Base-by-base conservation (phyloP, 768 basidiomycete genomes). In the Tephrocybe sp. region DNA sequence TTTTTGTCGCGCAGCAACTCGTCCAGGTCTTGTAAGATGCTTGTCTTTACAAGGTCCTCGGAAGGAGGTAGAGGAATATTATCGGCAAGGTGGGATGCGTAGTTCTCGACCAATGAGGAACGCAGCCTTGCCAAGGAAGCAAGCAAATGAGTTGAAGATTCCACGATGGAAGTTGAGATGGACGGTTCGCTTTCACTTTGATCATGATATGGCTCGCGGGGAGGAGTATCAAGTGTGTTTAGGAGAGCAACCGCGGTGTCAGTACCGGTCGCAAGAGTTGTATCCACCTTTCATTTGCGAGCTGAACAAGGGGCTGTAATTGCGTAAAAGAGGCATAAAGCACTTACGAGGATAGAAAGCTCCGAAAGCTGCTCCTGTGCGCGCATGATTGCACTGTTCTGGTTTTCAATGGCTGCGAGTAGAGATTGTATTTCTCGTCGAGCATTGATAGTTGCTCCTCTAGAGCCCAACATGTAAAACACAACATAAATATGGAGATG, bases 331-430 rank as follows among this genome's bases (percentile, higher is more conserved):
- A 18, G 20, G 6, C 5, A n/a, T n/a, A 7, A 4, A 2, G 18
- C 7, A 30, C 58, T 44, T 37, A 69, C 71, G 18, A 65, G 26
- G 24, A 67, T 45, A 10, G 70, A 68, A 12, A 69, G 53, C 32
- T 69, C 64, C 30, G 58, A 55, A 23, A 71, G 56, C 2, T 50
- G 51, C 37, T 66, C 63, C 42, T 69, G 60, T 8, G 58, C 42
- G 12, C 41, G 47, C 8, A 24, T 32, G 11, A 68, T 64, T 1
- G 55, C 54, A 4, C 39, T 42, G 41, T 66, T 62, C 4, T 56
- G 48, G 9, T 38, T 59, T 25, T 64, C 57, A 17, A 71, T 56
- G 6, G 57, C 58, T 20, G 55, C 47, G 28, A 60, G 56, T 23
- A 72, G 55, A 4, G 53, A 51, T 25, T 62, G 58, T 21, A 66